Percentiles rank a stretch among this genome's conserved stretches.
Evolutionary conservation across 306 rosid genomes (phyloP).

Genomic region (Trifolium dubium): DNA sequence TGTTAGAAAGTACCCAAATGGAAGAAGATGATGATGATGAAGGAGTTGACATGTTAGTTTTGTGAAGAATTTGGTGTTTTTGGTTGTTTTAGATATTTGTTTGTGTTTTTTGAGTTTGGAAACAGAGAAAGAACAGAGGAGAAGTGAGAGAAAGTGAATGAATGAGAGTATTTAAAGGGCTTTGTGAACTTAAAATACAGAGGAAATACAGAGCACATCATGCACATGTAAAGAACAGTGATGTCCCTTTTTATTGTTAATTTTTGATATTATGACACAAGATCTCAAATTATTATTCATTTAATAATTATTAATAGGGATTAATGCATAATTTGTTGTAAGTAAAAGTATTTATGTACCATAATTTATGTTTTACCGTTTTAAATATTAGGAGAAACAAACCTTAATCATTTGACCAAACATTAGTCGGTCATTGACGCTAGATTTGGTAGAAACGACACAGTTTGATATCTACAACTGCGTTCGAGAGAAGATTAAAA

Average conservation of each 20-base stretch:
- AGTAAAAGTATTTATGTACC: background rate
- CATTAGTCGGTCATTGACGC: no score
- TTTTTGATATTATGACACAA: conserved; percentile 34
- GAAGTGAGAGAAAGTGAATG: conserved; percentile 37
- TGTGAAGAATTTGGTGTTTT: conserved; percentile 36
- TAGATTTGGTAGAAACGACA: no score
- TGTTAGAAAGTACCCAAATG: conserved; percentile 64
- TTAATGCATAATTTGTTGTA: conserved; percentile 20
- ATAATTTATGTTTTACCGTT: no score
- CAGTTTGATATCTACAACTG: no score
- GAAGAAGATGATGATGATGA: conserved; percentile 60
- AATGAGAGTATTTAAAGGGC: conserved; percentile 30
- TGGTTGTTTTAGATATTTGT: conserved; percentile 35
- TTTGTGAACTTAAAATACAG: conserved; percentile 41
- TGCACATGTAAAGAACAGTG: conserved; percentile 42
- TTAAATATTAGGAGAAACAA: no score
- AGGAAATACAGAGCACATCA: conserved; percentile 48
- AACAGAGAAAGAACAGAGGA: conserved; percentile 33
- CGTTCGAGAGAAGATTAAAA: no score
- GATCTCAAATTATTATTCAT: conserved; percentile 24
- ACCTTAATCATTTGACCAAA: no score
- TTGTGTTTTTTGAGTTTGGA: conserved; percentile 40
- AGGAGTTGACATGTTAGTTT: conserved; percentile 53
- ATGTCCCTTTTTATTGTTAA: conserved; percentile 42
- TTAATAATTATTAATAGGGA: conserved; percentile 24